Evolutionary conservation across 441 rosid species (phyloP).

Genomic region (Adansonia madagascariensis): DNA sequence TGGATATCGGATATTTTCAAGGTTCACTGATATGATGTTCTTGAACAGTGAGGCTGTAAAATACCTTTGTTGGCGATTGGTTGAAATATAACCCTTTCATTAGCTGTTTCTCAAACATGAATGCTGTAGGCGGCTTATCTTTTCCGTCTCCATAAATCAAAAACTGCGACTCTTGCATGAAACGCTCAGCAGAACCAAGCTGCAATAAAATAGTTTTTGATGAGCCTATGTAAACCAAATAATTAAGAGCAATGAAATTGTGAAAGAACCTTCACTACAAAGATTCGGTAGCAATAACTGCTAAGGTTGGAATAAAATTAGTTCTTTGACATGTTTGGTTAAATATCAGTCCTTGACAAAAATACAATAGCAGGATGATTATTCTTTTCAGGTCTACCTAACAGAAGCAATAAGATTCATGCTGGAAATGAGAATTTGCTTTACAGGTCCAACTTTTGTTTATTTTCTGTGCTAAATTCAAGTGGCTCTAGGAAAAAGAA

Average conservation of each 20-base stretch:
- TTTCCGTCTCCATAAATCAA: slow-evolving; percentile 81
- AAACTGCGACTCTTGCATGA: slow-evolving; percentile 83
- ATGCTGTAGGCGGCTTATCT: slow-evolving; percentile 86
- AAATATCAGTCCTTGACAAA: neutral
- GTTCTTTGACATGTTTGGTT: slow-evolving; percentile 11
- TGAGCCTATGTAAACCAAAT: slow-evolving; percentile 23
- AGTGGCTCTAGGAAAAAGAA: neutral
- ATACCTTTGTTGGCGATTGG: slow-evolving; percentile 86
- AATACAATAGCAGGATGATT: neutral
- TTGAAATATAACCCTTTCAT: slow-evolving; percentile 92
- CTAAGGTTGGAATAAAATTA: neutral
- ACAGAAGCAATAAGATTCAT: neutral
- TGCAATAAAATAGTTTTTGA: slow-evolving; percentile 42
- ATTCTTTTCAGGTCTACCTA: neutral
- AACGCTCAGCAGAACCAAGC: slow-evolving; percentile 94
- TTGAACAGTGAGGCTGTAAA: slow-evolving; percentile 9
- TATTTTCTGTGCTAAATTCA: neutral
- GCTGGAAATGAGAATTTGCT: neutral
- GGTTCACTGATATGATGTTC: neutral
- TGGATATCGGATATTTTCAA: neutral
- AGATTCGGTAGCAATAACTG: neutral
- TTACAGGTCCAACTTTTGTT: neutral
- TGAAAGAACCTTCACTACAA: neutral
- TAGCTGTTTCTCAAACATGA: slow-evolving; percentile 89
- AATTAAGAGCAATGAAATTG: slow-evolving; percentile 22